These are phyloP conservation scores for Bassia scoparia DNA, from an alignment of 148 eudicot species.

Conservation along the genomic window DNA sequence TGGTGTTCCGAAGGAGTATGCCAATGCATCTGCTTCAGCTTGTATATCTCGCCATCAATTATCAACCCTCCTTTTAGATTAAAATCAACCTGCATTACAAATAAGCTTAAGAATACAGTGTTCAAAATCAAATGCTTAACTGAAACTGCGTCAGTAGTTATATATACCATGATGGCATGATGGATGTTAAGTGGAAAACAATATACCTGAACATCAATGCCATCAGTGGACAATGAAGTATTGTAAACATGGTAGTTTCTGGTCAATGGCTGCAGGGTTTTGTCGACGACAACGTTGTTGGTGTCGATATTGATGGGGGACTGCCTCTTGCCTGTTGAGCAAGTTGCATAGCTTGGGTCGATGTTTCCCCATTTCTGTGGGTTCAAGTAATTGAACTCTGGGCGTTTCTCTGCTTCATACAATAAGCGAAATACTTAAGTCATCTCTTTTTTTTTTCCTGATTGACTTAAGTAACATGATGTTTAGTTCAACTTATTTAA, in stretches of 20 bases:
- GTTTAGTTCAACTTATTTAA: too few relatives aligned
- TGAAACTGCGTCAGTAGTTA: too few relatives aligned
- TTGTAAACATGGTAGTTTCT: constrained; percentile 36
- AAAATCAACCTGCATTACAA: constrained; percentile 16
- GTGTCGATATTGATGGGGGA: constrained; percentile 68
- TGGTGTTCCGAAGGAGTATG: constrained; percentile 88
- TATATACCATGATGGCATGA: too few relatives aligned
- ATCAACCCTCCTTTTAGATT: constrained; percentile 31
- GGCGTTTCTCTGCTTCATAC: constrained; percentile 1
- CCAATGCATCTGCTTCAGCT: constrained; percentile 63
- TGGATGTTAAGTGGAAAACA: constrained; percentile 11
- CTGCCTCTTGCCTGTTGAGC: constrained; percentile 59
- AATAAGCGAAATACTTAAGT: too few relatives aligned
- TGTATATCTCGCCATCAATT: constrained; percentile 48
- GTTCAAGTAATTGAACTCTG: constrained; percentile 22
- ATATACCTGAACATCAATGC: constrained; percentile 47
- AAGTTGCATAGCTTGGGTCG: constrained; percentile 29
- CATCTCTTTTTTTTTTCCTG: too few relatives aligned
- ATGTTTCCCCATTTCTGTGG: constrained; percentile 48
- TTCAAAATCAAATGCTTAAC: background rate
- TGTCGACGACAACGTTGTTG: constrained; percentile 24
- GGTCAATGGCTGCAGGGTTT: constrained; percentile 37
- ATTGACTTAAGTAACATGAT: too few relatives aligned
- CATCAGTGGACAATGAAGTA: constrained; percentile 55
- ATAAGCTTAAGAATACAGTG: background rate